These are phyloP conservation scores for Laguncularia racemosa DNA, from an alignment of 345 rosid genomes.

Conservation along the genomic window DNA sequence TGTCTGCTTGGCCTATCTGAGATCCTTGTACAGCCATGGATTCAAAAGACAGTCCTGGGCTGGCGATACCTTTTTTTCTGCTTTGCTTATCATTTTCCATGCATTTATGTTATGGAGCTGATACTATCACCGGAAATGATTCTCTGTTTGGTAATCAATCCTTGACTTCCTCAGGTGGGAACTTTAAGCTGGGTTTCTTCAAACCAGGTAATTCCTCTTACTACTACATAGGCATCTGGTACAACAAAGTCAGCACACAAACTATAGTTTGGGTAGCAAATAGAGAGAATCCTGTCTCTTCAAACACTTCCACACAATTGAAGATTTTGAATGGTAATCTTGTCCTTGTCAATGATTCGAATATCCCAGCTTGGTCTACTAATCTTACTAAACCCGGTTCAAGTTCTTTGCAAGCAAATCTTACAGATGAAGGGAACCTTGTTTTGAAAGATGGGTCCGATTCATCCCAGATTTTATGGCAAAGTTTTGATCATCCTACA, in stretches of 20 bases:
- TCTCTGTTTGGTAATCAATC: conserved; percentile 57
- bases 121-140: conserved; percentile 38
- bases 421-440: conserved; percentile 54
- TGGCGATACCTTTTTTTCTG: conserved; percentile 16
- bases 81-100: conserved; percentile 19
- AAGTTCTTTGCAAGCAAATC: conserved; percentile 33
- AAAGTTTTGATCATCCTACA: conserved; percentile 63
- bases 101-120: conserved; percentile 27
- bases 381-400: conserved; percentile 27
- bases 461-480: conserved; percentile 39
- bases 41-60: conserved; percentile 12
- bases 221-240: conserved; percentile 72
- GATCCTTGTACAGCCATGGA: conserved; percentile 18
- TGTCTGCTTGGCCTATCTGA: too few species aligned
- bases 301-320: conserved; percentile 33
- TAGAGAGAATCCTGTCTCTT: conserved; percentile 46
- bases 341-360: conserved; percentile 46
- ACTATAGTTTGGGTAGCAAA: conserved; percentile 76
- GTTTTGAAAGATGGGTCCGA: conserved; percentile 29
- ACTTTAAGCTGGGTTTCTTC: conserved; percentile 68
- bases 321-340: conserved; percentile 59
- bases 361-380: conserved; percentile 55
- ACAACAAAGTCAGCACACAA: conserved; percentile 19
- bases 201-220: conserved; percentile 41
- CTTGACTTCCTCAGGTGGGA: conserved; percentile 36